Conservation (phyloP, 805 yeast species). For the Teunomyces stri region DNA sequence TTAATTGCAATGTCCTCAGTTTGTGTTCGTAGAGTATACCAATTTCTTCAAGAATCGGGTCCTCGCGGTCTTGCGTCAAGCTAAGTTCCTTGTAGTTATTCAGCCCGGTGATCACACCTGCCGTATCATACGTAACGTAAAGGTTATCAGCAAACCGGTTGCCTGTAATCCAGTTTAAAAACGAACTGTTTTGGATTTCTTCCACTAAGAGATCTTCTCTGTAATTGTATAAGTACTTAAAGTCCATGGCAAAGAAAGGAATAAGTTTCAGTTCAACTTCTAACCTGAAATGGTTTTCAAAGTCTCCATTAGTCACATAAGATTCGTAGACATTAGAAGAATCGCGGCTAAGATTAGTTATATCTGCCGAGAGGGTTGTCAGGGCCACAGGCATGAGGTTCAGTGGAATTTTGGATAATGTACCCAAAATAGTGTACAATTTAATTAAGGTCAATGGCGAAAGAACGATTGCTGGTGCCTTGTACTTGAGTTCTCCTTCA, state of each 20-base stretch:
- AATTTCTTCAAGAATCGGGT: constrained; percentile 18
- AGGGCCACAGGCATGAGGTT: constrained; percentile 18
- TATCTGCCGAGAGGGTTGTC: constrained; percentile 24
- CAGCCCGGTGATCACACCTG: constrained; percentile 14
- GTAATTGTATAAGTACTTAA: constrained; percentile 20
- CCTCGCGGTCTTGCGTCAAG: constrained; percentile 11
- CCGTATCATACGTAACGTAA: constrained; percentile 17
- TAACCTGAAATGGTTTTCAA: background rate
- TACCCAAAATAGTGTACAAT: constrained; percentile 22
- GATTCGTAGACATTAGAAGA: constrained; percentile 22
- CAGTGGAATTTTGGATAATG: constrained; percentile 24
- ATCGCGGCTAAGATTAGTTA: constrained; percentile 20
- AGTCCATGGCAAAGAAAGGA: constrained; percentile 24
- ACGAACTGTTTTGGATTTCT: constrained; percentile 24
- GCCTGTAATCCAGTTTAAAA: constrained; percentile 31
- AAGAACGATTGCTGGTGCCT: constrained; percentile 20
- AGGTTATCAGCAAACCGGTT: constrained; percentile 20
- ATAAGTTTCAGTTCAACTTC: constrained; percentile 16
- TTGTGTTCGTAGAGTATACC: constrained; percentile 12
- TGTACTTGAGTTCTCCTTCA: constrained; percentile 3
- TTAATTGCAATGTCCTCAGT: constrained; percentile 7
- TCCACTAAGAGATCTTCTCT: constrained; percentile 15
- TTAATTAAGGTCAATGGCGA: constrained; percentile 28
- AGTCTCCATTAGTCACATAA: constrained; percentile 7
- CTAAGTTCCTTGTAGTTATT: constrained; percentile 12